Evolutionary conservation across 768 basidiomycete species (phyloP).

Genomic region (Pisolithus orientalis): DNA sequence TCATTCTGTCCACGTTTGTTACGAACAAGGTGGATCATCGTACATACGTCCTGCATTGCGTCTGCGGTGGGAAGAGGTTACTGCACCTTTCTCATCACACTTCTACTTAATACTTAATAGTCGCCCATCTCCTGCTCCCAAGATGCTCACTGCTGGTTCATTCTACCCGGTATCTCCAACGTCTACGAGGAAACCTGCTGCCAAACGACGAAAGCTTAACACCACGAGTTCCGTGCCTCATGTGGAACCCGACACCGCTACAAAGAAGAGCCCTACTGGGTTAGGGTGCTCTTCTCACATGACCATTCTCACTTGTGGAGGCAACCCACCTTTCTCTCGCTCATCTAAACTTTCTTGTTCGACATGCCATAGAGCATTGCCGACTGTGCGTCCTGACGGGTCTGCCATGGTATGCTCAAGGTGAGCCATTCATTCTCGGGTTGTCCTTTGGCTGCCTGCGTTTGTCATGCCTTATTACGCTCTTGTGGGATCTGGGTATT

Average conservation of each 20-base stretch:
- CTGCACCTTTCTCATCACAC: not conserved
- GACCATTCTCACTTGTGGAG: not conserved
- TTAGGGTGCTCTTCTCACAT: not conserved
- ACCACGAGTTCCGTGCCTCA: not conserved
- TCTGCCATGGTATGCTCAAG: slow-evolving; percentile 14
- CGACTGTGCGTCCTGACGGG: slow-evolving; percentile 13
- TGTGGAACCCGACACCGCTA: slow-evolving; percentile 10
- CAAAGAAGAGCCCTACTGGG: slow-evolving; percentile 12
- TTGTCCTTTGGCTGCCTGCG: not conserved
- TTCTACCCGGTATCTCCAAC: slow-evolving; percentile 8
- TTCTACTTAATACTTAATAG: not conserved
- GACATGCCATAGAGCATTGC: slow-evolving; percentile 24
- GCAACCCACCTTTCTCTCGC: not conserved
- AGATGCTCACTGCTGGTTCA: slow-evolving; percentile 15
- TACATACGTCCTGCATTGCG: too few relatives aligned
- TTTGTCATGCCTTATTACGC: not conserved
- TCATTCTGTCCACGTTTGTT: too few relatives aligned
- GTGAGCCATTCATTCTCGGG: not conserved
- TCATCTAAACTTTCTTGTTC: slow-evolving; percentile 20
- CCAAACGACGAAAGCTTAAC: slow-evolving; percentile 24
- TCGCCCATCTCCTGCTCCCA: not conserved
- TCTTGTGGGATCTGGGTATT: too few relatives aligned
- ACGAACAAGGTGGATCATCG: not conserved
- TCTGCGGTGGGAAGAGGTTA: too few relatives aligned
- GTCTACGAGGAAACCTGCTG: slow-evolving; percentile 10